Evolutionary conservation across 805 yeast genomes (phyloP), one percentile per base, ranked within the genome.

Genomic region (Myxozyma neglecta): DNA sequence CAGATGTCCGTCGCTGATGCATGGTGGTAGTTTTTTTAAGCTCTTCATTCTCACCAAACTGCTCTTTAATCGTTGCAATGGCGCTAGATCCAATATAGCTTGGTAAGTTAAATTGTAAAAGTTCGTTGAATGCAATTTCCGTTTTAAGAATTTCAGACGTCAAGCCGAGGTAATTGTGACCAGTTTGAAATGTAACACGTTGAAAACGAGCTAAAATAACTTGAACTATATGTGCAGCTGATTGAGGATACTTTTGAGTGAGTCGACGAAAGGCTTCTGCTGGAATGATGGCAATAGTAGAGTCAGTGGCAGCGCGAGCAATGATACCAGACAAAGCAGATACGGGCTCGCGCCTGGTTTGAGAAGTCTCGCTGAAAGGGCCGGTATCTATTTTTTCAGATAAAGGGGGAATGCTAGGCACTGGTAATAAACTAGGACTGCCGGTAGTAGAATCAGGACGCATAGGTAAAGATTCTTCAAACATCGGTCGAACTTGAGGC

Each of bases 281-380:
- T 0, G 99, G 99, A 14, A 93, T 92, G 42, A 93, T 88, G 0
- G 98, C 96, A 57, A 93, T 88, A 0, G 98, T 92, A 39, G 96
- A 88, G 45, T 83, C 84, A 1, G 79, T 76, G 7, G 83, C 81
- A 0, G 97, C 96, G 40, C 87, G 81, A 0, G 96, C 97, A 14
- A 92, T 81, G 18, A 90, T 74, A 10, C 77, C 77, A 9, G 79
- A 76, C 18, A 56, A 45, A 42, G 32, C 52, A 9, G 37, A 16
- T 7, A 44, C 11, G 7, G 53, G 47, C 34, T 35, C 32, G 53
- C 37, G 29, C 55, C 16, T 8, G 39, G 37, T 18, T 24, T 24
- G 45, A 20, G 43, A 32, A 14, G 49, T 39, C 20, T 51, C 54
- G 14, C 55, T 32, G 44, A 9, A 44, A 7, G 50, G 13, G 1